Conservation (phyloP, 106 monocot genomes). For the Phalaenopsis aphrodite region DNA sequence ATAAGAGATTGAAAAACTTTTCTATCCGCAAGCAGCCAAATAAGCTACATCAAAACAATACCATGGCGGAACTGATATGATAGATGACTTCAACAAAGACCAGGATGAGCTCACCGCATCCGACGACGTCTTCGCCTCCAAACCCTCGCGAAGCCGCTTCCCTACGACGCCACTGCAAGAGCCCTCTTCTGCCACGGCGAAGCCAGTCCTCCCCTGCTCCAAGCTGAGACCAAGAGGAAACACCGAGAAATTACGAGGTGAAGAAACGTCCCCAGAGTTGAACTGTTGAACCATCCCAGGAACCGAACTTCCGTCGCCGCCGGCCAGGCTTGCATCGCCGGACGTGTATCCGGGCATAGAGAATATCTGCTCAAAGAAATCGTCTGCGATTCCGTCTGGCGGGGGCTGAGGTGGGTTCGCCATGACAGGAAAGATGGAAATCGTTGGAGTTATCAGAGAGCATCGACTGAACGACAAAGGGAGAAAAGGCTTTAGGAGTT, state of each 20-base stretch:
- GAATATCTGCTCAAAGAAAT: slow-evolving; percentile 96
- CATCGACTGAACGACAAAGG: neutral
- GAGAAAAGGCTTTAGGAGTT: neutral
- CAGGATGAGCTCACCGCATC: slow-evolving; percentile 8
- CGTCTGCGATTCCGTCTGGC: slow-evolving; percentile 57
- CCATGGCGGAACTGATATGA: neutral
- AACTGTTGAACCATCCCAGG: slow-evolving; percentile 6
- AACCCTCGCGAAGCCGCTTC: neutral
- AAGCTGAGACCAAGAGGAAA: slow-evolving; percentile 78
- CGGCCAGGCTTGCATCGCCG: neutral
- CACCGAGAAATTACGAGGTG: slow-evolving; percentile 18
- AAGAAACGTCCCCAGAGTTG: slow-evolving; percentile 6
- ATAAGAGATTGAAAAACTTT: neutral
- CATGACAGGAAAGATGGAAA: slow-evolving; percentile 21
- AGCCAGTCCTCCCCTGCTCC: slow-evolving; percentile 21
- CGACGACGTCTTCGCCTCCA: slow-evolving; percentile 5
- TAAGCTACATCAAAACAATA: neutral
- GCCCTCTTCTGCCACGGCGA: slow-evolving; percentile 7
- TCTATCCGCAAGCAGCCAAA: neutral
- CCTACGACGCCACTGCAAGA: neutral
- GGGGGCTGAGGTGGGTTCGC: slow-evolving; percentile 45
- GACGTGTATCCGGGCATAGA: slow-evolving; percentile 24
- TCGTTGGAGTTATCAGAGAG: neutral
- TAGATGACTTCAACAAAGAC: neutral
- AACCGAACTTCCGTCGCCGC: slow-evolving; percentile 5